Evolutionary conservation across 495 filamentous ascomycete species (phyloP).

Genomic region (Daldinia caldariorum): DNA sequence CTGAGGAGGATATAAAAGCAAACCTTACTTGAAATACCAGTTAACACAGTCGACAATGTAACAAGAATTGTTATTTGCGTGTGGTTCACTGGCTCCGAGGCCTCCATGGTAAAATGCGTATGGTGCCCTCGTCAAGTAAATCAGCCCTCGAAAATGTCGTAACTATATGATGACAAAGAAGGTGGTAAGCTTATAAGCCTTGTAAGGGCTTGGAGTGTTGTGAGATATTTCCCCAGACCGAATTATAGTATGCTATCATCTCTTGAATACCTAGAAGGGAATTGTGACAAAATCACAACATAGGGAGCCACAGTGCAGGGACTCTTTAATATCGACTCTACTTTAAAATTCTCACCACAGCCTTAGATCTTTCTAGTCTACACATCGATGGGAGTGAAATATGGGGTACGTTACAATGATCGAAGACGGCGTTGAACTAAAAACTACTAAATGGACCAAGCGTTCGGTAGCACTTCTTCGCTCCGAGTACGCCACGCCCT

Average conservation of each 20-base stretch:
- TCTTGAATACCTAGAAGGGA: background rate
- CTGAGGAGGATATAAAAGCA: background rate
- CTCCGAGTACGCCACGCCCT: constrained; percentile 10
- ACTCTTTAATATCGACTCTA: constrained; percentile 13
- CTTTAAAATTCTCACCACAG: background rate
- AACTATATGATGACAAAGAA: background rate
- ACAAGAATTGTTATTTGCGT: constrained; percentile 34
- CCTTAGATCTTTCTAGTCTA: constrained; percentile 27
- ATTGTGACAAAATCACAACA: background rate
- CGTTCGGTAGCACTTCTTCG: constrained; percentile 10
- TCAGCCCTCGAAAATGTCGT: background rate
- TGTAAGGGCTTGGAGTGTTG: background rate
- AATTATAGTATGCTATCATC: constrained; percentile 5
- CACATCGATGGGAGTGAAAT: constrained; percentile 13
- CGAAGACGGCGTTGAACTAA: constrained; percentile 15
- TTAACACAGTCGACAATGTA: constrained; percentile 31
- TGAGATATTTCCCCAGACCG: background rate
- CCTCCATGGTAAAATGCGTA: constrained; percentile 13
- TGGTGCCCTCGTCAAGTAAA: constrained; percentile 8
- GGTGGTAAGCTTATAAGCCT: background rate
- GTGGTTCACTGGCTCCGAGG: constrained; percentile 9
- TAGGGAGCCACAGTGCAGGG: background rate
- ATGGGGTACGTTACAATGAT: constrained; percentile 24
- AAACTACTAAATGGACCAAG: constrained; percentile 15
- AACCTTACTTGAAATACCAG: constrained; percentile 37